These are phyloP conservation scores for Candida argentea DNA, from an alignment of 805 yeast genomes.

Conservation along the genomic window DNA sequence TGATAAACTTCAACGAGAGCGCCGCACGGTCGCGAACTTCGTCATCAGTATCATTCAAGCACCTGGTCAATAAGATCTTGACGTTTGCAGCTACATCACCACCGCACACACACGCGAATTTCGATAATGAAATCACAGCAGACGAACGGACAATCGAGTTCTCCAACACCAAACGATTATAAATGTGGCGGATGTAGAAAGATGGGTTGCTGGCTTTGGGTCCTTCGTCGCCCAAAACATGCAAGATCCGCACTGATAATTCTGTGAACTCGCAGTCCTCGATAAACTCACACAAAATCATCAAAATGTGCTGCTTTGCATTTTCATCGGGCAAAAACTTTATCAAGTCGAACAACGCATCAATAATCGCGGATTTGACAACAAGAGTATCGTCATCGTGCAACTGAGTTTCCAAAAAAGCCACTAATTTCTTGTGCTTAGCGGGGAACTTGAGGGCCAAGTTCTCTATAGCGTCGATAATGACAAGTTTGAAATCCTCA, in stretches of 20 bases:
- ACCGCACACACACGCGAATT: conserved; percentile 77
- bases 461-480: conserved; percentile 89
- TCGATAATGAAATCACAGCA: conserved; percentile 86
- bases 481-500: conserved; percentile 91
- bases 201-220: conserved; percentile 82
- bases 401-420: conserved; percentile 72
- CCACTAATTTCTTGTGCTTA: conserved; percentile 73
- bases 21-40: conserved; percentile 98
- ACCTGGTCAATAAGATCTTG: conserved; percentile 66
- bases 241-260: conserved; percentile 85
- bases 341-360: conserved; percentile 86
- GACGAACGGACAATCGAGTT: conserved; percentile 93
- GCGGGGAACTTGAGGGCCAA: conserved; percentile 88
- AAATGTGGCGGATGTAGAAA: conserved; percentile 87
- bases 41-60: conserved; percentile 83
- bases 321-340: conserved; percentile 63
- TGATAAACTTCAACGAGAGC: conserved; percentile 61
- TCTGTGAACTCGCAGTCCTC: conserved; percentile 98
- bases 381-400: conserved; percentile 85
- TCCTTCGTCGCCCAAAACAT: conserved; percentile 89
- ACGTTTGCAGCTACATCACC: conserved; percentile 58
- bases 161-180: conserved; percentile 92
- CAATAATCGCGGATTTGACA: conserved; percentile 81
- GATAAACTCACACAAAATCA: conserved; percentile 88
- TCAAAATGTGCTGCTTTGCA: conserved; percentile 74